These are phyloP conservation scores for Buxus sempervirens DNA, from an alignment of 164 flowering plant genomes.

Conservation along the genomic window DNA sequence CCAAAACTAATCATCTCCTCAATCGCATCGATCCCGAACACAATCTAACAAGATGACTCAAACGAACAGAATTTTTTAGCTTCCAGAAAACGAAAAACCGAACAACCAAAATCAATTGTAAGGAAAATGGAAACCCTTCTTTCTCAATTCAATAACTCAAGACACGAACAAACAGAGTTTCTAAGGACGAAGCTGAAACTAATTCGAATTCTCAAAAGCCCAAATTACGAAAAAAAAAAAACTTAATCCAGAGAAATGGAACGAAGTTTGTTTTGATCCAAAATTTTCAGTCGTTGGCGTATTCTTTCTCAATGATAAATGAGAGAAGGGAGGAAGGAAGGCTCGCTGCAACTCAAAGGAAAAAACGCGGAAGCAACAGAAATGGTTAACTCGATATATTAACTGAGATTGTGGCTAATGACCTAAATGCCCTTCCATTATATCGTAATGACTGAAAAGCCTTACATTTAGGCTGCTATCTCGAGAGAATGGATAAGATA, in stretches of 20 bases:
- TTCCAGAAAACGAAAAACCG: not conserved
- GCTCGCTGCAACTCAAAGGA: constrained; percentile 13
- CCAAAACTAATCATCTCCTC: not conserved
- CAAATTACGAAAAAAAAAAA: too few species aligned
- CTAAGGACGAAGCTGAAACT: not conserved
- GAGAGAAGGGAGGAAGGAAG: constrained; percentile 2
- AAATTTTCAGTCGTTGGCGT: too few species aligned
- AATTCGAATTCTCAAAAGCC: not conserved
- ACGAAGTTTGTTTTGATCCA: too few species aligned
- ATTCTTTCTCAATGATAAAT: constrained; percentile 1
- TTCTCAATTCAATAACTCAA: not conserved
- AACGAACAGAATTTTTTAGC: not conserved
- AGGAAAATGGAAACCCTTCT: not conserved
- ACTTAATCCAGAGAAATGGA: too few species aligned
- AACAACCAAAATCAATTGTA: not conserved
- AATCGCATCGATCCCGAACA: not conserved
- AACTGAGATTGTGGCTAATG: too few species aligned
- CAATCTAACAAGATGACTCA: not conserved
- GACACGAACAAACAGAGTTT: not conserved
- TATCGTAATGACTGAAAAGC: too few species aligned
- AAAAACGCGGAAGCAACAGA: constrained; percentile 10
- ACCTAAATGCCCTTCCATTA: too few species aligned
- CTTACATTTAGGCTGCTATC: too few species aligned
- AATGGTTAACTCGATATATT: not conserved
- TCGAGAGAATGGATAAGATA: too few species aligned